Base-by-base conservation (phyloP, 805 yeast genomes). In the Suhomyces tanzawaensis region DNA sequence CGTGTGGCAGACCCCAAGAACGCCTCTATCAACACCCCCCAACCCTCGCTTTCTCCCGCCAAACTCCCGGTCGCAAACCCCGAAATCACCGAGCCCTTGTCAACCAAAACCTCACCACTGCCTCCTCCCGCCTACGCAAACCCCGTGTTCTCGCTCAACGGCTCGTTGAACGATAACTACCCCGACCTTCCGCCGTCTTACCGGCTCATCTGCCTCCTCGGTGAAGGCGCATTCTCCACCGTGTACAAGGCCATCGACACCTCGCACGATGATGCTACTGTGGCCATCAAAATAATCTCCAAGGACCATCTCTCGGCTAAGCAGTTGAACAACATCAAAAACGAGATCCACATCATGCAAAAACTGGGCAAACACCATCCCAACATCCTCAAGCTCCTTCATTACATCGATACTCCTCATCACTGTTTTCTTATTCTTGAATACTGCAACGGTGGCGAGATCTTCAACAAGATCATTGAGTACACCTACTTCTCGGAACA, bases 151-250 rank as follows among this genome's bases (percentile, higher is more conserved):
- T 28, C 44, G 17, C 19, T 46, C n/a, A 27, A 34, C 31, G 33
- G 36, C 15, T 19, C 49, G 4, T 32, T 45, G 19, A 36, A 35
- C 14, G 46, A 45, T 17, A 19, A 18, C 9, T 46, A 43, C 19
- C 46, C 45, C 4, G 62, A 57, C 25, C 49, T 60, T 24, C 69
- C 71, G 11, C 30, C 49, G 17, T 45, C 58, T 29, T 69, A 58
- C 46, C 51, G 53, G 25, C 49, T 69, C 13, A 33, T 63, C 24
- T 52, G 58, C 9, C 47, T 60, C 15, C 47, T 84, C 13, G 91
- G 93, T 1, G 90, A 84, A 54, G 98, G 98, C 7, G 97, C 97
- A 0, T 90, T 91, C 57, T 86, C 95, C 3, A 73, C 77, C 9
- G 98, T 91, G 4, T 86, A 80, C 65, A 80, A 76, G 54, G 95